A percentile compares a stretch with the other conserved stretches of the same genome.
These are phyloP conservation scores for Fusarium vanettenii DNA, from an alignment of 2,329 filamentous ascomycete species.

Conservation along the genomic window DNA sequence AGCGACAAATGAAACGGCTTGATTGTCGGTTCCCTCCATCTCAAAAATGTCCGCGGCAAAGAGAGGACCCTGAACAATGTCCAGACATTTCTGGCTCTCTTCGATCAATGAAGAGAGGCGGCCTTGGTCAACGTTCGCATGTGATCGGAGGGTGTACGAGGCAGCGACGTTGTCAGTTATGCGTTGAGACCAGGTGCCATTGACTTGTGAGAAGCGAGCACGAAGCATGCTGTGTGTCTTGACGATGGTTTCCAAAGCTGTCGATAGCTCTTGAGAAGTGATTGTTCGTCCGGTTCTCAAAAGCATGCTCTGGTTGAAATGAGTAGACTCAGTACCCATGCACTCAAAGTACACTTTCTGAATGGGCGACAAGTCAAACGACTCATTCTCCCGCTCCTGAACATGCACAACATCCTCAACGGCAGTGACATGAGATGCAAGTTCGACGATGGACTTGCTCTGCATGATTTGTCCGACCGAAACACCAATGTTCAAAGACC, in stretches of 20 bases:
- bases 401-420: neutral
- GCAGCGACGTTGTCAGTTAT: slow-evolving; percentile 6
- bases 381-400: slow-evolving; percentile 1
- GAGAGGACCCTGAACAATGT: slow-evolving; percentile 9
- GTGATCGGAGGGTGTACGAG: slow-evolving; percentile 7
- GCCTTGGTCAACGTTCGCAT: neutral
- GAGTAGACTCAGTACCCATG: slow-evolving; percentile 2
- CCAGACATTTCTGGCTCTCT: slow-evolving; percentile 8
- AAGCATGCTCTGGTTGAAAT: slow-evolving; percentile 37
- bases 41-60: slow-evolving; percentile 34
- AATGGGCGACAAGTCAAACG: slow-evolving; percentile 17
- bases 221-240: slow-evolving; percentile 33
- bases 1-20: slow-evolving; percentile 44
- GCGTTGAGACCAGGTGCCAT: slow-evolving; percentile 12
- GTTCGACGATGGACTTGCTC: slow-evolving; percentile 35
- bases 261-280: neutral
- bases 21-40: neutral
- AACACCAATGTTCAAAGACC: slow-evolving; percentile 24
- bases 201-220: slow-evolving; percentile 7
- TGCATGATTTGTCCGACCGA: slow-evolving; percentile 35
- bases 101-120: neutral
- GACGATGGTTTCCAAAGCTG: slow-evolving; percentile 12
- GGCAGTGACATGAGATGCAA: slow-evolving; percentile 16
- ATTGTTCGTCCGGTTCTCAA: slow-evolving; percentile 6
- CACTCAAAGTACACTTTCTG: slow-evolving; percentile 27